Conservation (phyloP, 2,329 filamentous ascomycete genomes). For the Teratosphaeria gauchensis region DNA sequence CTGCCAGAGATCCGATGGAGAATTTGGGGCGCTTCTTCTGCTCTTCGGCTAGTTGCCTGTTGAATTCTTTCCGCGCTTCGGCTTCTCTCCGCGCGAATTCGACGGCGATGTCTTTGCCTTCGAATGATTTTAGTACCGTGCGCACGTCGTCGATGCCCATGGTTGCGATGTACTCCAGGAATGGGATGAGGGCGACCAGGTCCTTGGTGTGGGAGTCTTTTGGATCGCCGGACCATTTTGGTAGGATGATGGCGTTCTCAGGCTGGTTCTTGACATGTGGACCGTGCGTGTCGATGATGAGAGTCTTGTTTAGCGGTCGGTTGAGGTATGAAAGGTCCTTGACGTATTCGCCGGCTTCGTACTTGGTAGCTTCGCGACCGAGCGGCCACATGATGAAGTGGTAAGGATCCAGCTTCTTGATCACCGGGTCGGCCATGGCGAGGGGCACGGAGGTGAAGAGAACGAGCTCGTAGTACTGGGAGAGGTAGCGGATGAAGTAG, state of each 20-base stretch:
- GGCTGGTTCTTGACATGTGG: conserved; percentile 79
- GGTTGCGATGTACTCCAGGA: conserved; percentile 92
- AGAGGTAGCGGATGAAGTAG: conserved; percentile 94
- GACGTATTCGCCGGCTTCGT: conserved; percentile 89
- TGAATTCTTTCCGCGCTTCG: conserved; percentile 72
- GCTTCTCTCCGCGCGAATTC: conserved; percentile 88
- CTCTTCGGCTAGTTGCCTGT: conserved; percentile 64
- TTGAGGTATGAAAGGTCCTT: conserved; percentile 99
- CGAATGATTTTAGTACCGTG: conserved; percentile 43
- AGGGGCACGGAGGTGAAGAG: conserved; percentile 87
- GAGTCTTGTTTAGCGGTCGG: conserved; percentile 87
- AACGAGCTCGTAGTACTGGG: conserved; percentile 95
- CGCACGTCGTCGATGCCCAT: conserved; percentile 88
- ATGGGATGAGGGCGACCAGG: conserved; percentile 81
- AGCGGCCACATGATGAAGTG: conserved; percentile 91
- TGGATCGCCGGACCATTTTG: conserved; percentile 78
- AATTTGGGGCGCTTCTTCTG: conserved; percentile 51
- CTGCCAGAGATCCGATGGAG: conserved; percentile 50
- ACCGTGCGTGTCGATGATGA: conserved; percentile 82
- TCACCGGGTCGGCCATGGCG: conserved; percentile 73
- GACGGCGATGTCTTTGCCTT: conserved; percentile 76
- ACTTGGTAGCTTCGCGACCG: conserved; percentile 93
- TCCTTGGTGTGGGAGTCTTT: conserved; percentile 58
- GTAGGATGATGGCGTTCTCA: conserved; percentile 88
- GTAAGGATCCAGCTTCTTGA: conserved; percentile 90